Conservation (phyloP, 192 early-diverging fungal species). For the Backusella morwellensis region DNA sequence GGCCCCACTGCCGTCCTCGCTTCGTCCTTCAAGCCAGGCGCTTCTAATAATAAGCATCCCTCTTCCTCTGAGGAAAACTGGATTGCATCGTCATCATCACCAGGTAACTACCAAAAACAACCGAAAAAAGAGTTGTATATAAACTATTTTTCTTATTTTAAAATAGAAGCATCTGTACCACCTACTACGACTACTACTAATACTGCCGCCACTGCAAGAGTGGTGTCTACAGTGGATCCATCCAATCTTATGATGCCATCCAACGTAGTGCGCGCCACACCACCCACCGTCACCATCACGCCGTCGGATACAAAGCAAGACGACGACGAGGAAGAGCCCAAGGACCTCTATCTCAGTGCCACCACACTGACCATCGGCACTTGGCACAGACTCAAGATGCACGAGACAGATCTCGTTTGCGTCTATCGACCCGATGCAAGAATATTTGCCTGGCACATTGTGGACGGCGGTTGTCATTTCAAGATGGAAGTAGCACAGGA, state of each 20-base stretch:
- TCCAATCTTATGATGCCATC: conserved; percentile 21
- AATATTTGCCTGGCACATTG: conserved; percentile 60
- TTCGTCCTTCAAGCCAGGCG: neutral
- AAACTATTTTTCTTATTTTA: neutral
- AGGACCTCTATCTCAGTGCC: conserved; percentile 38
- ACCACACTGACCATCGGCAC: conserved; percentile 62
- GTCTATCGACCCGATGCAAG: conserved; percentile 47
- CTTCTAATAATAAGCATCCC: neutral
- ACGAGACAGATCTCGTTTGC: conserved; percentile 49
- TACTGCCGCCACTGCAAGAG: neutral
- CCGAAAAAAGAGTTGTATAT: neutral
- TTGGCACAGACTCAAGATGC: conserved; percentile 57
- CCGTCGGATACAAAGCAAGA: neutral
- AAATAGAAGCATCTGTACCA: neutral
- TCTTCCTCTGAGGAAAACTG: neutral
- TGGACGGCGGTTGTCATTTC: conserved; percentile 54
- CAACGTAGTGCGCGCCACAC: neutral
- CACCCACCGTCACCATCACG: neutral
- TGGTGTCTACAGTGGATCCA: conserved; percentile 21
- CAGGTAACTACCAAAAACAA: neutral
- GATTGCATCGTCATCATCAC: neutral
- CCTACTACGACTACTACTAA: neutral
- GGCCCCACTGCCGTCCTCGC: conserved; percentile 29
- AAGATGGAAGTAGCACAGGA: conserved; percentile 62
- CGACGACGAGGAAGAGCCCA: neutral